phyloP scores from a whole-genome alignment of 78 protist species.

The Bigelowiella natans region DNA sequence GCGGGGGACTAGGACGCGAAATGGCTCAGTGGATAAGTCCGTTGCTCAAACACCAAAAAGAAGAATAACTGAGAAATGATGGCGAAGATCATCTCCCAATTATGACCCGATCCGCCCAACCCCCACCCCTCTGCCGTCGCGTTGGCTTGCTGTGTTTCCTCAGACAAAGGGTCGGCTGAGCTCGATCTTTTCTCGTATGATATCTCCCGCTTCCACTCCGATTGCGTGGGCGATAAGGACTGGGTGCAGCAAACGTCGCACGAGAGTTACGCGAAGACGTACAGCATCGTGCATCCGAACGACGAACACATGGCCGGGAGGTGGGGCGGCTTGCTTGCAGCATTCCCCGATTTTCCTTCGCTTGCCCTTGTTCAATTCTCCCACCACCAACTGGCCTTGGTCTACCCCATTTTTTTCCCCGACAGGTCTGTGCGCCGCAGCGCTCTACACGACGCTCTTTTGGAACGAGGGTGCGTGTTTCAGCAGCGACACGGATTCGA shows the following conservation, averaged over 20 bases:
- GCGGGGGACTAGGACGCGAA: slow-evolving; percentile 4
- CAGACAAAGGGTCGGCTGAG: background rate
- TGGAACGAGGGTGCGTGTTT: slow-evolving; percentile 1
- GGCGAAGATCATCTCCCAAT: no score
- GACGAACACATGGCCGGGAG: slow-evolving; percentile 16
- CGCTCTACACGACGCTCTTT: slow-evolving; percentile 8
- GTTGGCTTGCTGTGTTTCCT: no score
- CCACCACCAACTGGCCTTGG: no score
- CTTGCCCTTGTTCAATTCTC: no score
- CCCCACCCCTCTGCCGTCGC: no score
- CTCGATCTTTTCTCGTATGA: slow-evolving; percentile 10
- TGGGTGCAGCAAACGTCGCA: slow-evolving; percentile 2
- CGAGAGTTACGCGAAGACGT: slow-evolving; percentile 17
- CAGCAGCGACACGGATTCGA: slow-evolving; percentile 20
- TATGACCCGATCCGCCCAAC: no score
- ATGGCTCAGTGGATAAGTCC: no score
- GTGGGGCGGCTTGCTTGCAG: no score
- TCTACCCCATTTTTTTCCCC: no score
- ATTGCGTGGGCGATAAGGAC: background rate
- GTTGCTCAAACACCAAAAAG: no score
- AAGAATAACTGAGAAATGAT: no score
- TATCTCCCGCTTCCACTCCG: slow-evolving; percentile 8
- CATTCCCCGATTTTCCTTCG: no score
- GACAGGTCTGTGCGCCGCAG: background rate
- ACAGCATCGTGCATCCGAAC: slow-evolving; percentile 3